Evolutionary conservation across 257 asterid species (phyloP).

Genomic region (Solanum acaule): DNA sequence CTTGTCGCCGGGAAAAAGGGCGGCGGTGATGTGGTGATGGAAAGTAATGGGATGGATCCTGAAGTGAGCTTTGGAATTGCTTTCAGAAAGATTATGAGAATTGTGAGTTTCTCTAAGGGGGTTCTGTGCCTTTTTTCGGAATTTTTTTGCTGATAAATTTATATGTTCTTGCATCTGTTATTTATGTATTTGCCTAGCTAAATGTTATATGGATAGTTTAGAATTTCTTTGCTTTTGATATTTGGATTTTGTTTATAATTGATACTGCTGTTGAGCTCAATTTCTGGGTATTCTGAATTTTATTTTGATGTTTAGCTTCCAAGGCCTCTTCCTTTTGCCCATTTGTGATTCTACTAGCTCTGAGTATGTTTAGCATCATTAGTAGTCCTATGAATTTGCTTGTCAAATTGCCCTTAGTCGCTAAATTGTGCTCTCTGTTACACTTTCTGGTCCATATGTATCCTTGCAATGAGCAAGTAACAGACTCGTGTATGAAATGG

Average conservation of each 20-base stretch:
- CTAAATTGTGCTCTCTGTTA: not conserved
- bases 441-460: not conserved
- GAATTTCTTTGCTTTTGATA: not conserved
- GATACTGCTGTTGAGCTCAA: not conserved
- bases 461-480: not conserved
- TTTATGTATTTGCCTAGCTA: not conserved
- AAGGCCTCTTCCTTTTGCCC: not conserved
- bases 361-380: not conserved
- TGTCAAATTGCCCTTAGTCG: not conserved
- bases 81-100: conserved; percentile 77
- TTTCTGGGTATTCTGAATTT: too few species aligned
- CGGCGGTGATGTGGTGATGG: not conserved
- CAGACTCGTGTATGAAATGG: not conserved
- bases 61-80: conserved; percentile 66
- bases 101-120: conserved; percentile 44
- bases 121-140: not conserved
- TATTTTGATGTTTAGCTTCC: not conserved
- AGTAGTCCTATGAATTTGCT: not conserved
- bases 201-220: not conserved
- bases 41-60: conserved; percentile 49
- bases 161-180: not conserved
- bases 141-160: not conserved
- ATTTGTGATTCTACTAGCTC: not conserved
- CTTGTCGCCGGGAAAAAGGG: not conserved
- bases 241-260: not conserved